Percentiles rank a stretch among this genome's conserved stretches.
Conservation (phyloP, 2,329 filamentous ascomycete species). For the Pleoardoris graminearum region DNA sequence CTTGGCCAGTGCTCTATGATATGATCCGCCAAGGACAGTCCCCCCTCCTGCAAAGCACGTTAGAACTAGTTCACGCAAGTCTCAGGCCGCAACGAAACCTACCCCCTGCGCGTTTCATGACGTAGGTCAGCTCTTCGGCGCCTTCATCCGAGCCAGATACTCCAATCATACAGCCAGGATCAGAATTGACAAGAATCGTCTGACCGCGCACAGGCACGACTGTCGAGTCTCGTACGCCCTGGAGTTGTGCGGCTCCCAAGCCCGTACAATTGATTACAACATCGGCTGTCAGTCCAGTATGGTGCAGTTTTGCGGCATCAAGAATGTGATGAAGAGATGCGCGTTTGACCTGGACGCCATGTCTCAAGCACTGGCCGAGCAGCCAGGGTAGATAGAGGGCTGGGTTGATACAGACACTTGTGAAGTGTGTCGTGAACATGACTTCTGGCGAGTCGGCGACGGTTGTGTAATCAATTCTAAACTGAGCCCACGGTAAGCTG, state of each 20-base stretch:
- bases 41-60: too few relatives aligned
- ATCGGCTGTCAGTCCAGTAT: conserved; percentile 60
- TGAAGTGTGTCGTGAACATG: conserved; percentile 74
- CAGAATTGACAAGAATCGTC: conserved; percentile 79
- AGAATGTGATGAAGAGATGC: conserved; percentile 62
- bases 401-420: conserved; percentile 86
- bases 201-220: conserved; percentile 80
- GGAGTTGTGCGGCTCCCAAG: conserved; percentile 70
- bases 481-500: conserved; percentile 48
- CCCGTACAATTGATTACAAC: conserved; percentile 85
- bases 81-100: too few relatives aligned
- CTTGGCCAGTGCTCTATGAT: too few relatives aligned
- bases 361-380: conserved; percentile 72
- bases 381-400: conserved; percentile 86
- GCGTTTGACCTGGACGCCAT: conserved; percentile 63
- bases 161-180: conserved; percentile 68
- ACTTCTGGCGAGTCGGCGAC: conserved; percentile 61
- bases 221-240: conserved; percentile 74
- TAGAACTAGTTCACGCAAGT: too few relatives aligned
- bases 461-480: conserved; percentile 17
- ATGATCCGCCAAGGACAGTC: too few relatives aligned
- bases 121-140: conserved; percentile 71
- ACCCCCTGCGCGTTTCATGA: conserved; percentile 76
- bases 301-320: conserved; percentile 65
- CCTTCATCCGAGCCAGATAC: conserved; percentile 74